Percentiles rank a stretch among this genome's conserved stretches.
Evolutionary conservation across 192 early-diverging fungal species (phyloP).

Genomic region (Rhizophagus clarus): DNA sequence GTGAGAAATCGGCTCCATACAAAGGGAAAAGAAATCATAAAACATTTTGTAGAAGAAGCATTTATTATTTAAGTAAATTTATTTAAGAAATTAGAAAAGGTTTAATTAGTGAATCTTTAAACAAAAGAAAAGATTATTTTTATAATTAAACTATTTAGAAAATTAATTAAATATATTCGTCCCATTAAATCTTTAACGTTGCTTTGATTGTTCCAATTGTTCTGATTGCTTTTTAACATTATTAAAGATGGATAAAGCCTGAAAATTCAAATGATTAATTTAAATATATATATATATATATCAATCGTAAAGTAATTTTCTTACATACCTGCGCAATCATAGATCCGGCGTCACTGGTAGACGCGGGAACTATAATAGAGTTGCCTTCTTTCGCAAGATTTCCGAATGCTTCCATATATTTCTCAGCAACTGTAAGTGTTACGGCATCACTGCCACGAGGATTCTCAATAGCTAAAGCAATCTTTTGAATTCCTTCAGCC

Average conservation of each 20-base stretch:
- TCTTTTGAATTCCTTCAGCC: slow-evolving; percentile 75
- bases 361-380: slow-evolving; percentile 86
- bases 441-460: slow-evolving; percentile 82
- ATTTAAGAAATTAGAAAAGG: background rate
- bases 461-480: slow-evolving; percentile 76
- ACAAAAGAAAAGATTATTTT: too few relatives aligned
- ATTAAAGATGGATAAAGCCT: too few relatives aligned
- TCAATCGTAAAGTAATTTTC: too few relatives aligned
- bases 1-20: slow-evolving; percentile 42
- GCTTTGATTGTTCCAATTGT: too few relatives aligned
- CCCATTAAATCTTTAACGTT: too few relatives aligned
- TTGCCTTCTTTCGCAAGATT: slow-evolving; percentile 90
- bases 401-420: slow-evolving; percentile 94
- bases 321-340: slow-evolving; percentile 85
- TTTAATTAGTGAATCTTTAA: too few relatives aligned
- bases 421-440: slow-evolving; percentile 89
- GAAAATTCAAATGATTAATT: too few relatives aligned
- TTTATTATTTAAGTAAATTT: background rate
- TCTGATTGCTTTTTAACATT: too few relatives aligned
- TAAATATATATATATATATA: too few relatives aligned
- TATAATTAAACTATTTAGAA: too few relatives aligned
- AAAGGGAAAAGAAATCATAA: slow-evolving; percentile 44
- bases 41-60: slow-evolving; percentile 52
- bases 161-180: too few relatives aligned
- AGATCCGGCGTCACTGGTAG: slow-evolving; percentile 76